These are phyloP conservation scores for Hordeum pubiflorum DNA, from an alignment of 202 grass and related monocot species.

Conservation along the genomic window DNA sequence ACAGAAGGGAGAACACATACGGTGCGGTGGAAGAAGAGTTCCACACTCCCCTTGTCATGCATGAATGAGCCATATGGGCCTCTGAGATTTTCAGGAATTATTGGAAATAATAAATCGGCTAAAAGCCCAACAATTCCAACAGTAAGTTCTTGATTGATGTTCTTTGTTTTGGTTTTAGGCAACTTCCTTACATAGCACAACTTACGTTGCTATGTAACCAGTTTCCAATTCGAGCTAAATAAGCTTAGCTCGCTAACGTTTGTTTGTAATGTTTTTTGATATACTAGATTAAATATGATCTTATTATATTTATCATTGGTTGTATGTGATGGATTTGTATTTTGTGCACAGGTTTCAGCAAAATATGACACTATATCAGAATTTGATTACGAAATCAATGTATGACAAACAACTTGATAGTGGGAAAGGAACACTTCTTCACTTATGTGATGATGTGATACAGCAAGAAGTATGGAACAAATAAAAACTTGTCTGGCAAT, in stretches of 20 bases:
- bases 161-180: background rate
- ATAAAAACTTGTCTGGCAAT: conserved; percentile 8
- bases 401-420: conserved; percentile 97
- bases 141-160: conserved; percentile 27
- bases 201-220: background rate
- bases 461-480: conserved; percentile 72
- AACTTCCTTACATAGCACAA: background rate
- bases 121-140: background rate
- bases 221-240: background rate
- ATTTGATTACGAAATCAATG: conserved; percentile 87
- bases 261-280: background rate
- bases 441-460: conserved; percentile 93
- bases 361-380: conserved; percentile 83
- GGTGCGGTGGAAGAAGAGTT: background rate
- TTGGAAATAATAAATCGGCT: background rate
- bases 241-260: background rate
- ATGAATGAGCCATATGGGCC: background rate
- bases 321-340: conserved; percentile 6
- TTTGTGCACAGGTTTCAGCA: conserved; percentile 63
- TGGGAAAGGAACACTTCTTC: conserved; percentile 88
- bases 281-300: background rate
- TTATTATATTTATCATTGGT: conserved; percentile 5
- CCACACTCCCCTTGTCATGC: background rate
- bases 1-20: background rate
- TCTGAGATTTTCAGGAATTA: background rate